Base-by-base conservation (phyloP, 495 filamentous ascomycete genomes). In the Aspergillus indologenus region DNA sequence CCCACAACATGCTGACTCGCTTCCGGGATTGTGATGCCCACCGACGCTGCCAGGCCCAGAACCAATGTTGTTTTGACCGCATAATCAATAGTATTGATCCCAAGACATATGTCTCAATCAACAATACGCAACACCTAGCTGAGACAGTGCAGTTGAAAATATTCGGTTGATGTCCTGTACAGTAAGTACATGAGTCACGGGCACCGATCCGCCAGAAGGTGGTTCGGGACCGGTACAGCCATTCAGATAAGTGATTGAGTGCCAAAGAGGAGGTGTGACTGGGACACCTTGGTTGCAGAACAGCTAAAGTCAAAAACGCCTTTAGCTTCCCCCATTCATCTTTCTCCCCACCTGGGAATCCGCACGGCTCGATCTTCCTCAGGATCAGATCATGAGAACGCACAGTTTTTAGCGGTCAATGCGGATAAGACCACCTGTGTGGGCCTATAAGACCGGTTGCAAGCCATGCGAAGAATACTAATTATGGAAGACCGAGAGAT, bases 251-350 rank as follows among this genome's bases (percentile, higher is more conserved):
- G 21, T 21, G 31, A 15, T 18, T 19, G 21, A 49, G 53, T 45
- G 54, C 53, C 40, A 45, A 47, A 18, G 4, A 17, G 29, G 24
- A 40, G 24, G 51, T 63, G 61, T 63, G 61, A 63, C 54, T 59
- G 21, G 54, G 55, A 44, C 53, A 45, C 29, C 31, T 24, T 52
- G 26, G 54, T 29, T 63, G 61, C 61, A 64, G 61, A 57, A 58
- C 20, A 45, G 42, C 43, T 24, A 42, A 54, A 59, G 57, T 51
- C 45, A 53, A 53, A 47, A n/a, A 46, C 45, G 29, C 18, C 12
- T 12, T 50, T n/a, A 23, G 22, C 29, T 15, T 22, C 29, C 14
- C 43, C 48, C n/a, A n/a, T n/a, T n/a, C n/a, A n/a, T n/a, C 40
- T 2, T 26, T 24, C 18, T 44, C 53, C 19, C 47, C 47, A 57